These are phyloP conservation scores for Planoprotostelium fungivorum DNA, from an alignment of 78 protist species.

Conservation along the genomic window DNA sequence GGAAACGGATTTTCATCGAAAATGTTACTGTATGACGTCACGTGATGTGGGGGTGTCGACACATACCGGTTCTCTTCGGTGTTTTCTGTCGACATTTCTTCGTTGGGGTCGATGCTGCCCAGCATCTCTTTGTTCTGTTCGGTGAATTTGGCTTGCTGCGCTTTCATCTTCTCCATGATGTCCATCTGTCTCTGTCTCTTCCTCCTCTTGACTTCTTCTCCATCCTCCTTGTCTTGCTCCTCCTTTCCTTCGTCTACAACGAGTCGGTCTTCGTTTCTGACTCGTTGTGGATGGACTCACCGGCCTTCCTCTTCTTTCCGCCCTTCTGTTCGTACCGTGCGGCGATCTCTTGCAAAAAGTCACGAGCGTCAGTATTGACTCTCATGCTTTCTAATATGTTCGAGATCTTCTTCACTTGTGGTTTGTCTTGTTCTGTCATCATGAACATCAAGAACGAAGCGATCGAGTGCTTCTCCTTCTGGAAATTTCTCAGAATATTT, in stretches of 20 bases:
- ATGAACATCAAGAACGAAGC: not conserved
- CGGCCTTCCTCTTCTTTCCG: not conserved
- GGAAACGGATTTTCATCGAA: not conserved
- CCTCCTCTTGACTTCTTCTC: conserved; percentile 50
- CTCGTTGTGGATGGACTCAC: not conserved
- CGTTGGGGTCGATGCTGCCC: not conserved
- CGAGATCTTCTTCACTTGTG: not conserved
- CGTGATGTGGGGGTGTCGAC: too few species aligned
- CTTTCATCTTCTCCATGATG: conserved; percentile 48
- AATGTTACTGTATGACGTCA: not conserved
- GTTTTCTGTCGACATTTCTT: too few species aligned
- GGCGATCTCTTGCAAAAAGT: not conserved
- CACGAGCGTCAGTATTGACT: not conserved
- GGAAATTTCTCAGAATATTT: not conserved
- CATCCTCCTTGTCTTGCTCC: conserved; percentile 10
- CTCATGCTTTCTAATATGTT: not conserved
- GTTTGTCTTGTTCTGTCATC: not conserved
- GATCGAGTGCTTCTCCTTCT: not conserved
- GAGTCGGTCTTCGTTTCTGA: not conserved
- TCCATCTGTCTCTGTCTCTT: conserved; percentile 43
- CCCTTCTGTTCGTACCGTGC: not conserved
- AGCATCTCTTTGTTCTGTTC: not conserved
- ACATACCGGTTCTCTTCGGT: too few species aligned
- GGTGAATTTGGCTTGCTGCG: conserved; percentile 51
- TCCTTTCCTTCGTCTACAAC: not conserved